phyloP scores from a whole-genome alignment of 257 asterid genomes.

The Solanum pennellii region DNA sequence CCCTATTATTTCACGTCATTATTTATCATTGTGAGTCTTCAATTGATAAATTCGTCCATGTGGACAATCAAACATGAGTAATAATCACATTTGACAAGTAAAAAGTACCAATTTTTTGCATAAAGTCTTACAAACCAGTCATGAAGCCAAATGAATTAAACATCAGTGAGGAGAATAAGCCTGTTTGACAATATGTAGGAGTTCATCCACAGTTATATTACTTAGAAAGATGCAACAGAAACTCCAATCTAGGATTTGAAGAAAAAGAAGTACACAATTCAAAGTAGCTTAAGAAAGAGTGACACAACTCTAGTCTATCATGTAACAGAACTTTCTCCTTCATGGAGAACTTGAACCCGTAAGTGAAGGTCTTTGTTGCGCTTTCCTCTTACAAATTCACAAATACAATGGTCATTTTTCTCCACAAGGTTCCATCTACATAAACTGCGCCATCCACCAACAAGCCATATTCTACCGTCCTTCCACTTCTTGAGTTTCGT shows the following conservation, averaged over 20 bases:
- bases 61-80: not conserved
- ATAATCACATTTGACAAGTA: no score
- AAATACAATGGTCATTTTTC: not conserved
- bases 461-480: not conserved
- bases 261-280: not conserved
- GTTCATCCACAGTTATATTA: not conserved
- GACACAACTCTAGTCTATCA: not conserved
- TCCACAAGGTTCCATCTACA: constrained; percentile 2
- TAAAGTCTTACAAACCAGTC: not conserved
- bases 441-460: constrained; percentile 1
- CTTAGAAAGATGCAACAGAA: not conserved
- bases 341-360: not conserved
- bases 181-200: not conserved
- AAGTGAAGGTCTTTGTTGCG: not conserved
- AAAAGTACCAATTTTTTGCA: no score
- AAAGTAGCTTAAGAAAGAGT: not conserved
- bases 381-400: constrained; percentile 1
- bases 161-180: not conserved
- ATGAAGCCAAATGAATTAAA: not conserved
- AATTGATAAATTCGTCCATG: not conserved
- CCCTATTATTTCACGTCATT: not conserved
- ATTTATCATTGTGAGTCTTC: not conserved
- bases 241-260: not conserved
- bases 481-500: not conserved
- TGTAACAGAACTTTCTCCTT: not conserved